A percentile compares a stretch with the other conserved stretches of the same genome.
These are phyloP conservation scores for Steccherinum ochraceum DNA, from an alignment of 768 basidiomycete genomes.

Conservation along the genomic window DNA sequence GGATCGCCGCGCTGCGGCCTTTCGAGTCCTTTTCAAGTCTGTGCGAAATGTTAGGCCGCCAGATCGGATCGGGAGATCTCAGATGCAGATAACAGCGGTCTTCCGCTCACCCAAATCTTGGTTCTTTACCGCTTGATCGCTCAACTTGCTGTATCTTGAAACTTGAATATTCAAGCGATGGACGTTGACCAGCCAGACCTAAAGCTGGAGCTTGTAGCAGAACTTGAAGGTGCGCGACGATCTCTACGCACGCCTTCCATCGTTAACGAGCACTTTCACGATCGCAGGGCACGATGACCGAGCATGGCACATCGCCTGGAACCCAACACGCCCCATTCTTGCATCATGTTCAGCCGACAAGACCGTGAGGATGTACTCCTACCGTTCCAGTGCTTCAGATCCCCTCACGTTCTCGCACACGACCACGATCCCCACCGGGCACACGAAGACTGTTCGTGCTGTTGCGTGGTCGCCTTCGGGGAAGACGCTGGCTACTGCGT, in stretches of 20 bases:
- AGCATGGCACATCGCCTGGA: conserved; percentile 14
- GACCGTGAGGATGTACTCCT: conserved; percentile 79
- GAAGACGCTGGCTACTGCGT: conserved; percentile 79
- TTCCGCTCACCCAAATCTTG: too few relatives aligned
- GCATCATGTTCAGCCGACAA: conserved; percentile 96
- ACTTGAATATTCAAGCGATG: too few relatives aligned
- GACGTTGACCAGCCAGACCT: background rate
- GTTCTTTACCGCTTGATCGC: too few relatives aligned
- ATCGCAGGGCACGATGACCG: conserved; percentile 13
- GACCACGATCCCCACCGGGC: conserved; percentile 73
- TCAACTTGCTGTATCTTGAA: too few relatives aligned
- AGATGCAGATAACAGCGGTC: too few relatives aligned
- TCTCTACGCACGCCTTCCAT: background rate
- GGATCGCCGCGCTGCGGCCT: too few relatives aligned
- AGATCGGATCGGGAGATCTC: too few relatives aligned
- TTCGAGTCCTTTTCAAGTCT: too few relatives aligned
- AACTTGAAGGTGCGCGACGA: background rate
- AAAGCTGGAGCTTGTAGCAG: background rate
- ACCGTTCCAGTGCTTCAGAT: conserved; percentile 26
- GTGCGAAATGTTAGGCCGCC: too few relatives aligned
- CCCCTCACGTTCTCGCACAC: conserved; percentile 42
- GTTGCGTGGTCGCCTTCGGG: conserved; percentile 90
- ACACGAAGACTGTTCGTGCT: conserved; percentile 81
- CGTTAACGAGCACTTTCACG: background rate
- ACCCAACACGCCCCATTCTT: conserved; percentile 43